These are phyloP conservation scores for Boletus rufocinnamomeus DNA, from an alignment of 768 basidiomycete species.

Conservation along the genomic window DNA sequence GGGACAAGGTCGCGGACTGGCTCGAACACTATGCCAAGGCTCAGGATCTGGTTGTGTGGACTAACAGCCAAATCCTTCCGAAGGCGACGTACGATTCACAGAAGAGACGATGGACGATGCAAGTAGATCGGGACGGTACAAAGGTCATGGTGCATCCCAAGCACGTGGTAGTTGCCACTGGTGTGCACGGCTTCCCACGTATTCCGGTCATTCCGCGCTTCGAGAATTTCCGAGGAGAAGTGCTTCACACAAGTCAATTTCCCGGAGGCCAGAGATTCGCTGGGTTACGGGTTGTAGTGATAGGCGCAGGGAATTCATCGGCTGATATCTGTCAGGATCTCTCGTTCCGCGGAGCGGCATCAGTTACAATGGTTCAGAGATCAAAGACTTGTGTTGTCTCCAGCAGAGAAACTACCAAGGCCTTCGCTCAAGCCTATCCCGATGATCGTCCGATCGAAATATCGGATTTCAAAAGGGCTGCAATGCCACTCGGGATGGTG, in stretches of 20 bases:
- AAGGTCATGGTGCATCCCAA: not conserved
- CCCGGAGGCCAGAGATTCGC: constrained; percentile 29
- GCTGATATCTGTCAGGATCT: constrained; percentile 12
- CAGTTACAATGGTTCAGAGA: constrained; percentile 7
- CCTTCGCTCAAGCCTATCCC: not conserved
- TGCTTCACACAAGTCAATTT: constrained; percentile 8
- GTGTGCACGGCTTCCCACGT: constrained; percentile 1
- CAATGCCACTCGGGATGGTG: constrained; percentile 2
- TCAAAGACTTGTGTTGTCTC: constrained; percentile 10
- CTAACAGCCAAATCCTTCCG: constrained; percentile 9
- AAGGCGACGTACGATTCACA: constrained; percentile 1
- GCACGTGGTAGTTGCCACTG: constrained; percentile 7
- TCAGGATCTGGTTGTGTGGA: constrained; percentile 10
- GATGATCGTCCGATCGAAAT: constrained; percentile 1
- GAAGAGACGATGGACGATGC: constrained; percentile 5
- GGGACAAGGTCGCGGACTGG: constrained; percentile 9
- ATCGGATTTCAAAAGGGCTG: constrained; percentile 8
- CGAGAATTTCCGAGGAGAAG: constrained; percentile 7
- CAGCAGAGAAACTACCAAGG: not conserved
- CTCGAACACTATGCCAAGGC: constrained; percentile 4
- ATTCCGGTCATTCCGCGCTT: constrained; percentile 1
- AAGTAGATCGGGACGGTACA: constrained; percentile 1
- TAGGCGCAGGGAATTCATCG: not conserved
- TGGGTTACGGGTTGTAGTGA: constrained; percentile 23
- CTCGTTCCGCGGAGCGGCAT: constrained; percentile 5